Percentiles rank a stretch among this genome's conserved stretches.
phyloP scores from a whole-genome alignment of 2,329 filamentous ascomycete genomes.

The Fusarium sp. region DNA sequence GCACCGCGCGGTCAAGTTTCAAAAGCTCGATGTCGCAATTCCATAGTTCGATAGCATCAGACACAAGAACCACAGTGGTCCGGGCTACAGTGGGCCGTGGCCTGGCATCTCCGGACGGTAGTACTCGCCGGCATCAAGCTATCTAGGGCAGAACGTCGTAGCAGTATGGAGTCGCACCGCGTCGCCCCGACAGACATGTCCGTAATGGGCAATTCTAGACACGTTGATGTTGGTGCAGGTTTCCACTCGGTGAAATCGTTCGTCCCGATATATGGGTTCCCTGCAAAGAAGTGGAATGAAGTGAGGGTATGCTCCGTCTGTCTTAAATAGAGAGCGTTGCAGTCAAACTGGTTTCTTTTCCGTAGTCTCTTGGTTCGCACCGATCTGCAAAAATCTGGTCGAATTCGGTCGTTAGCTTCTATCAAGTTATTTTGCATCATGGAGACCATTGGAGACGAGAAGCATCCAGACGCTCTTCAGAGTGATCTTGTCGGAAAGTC shows the following conservation, averaged over 20 bases:
- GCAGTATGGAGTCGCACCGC: not conserved
- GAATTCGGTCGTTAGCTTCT: not conserved
- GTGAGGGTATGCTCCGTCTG: not conserved
- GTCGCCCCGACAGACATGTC: not conserved
- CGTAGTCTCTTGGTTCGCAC: not conserved
- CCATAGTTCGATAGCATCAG: slow-evolving; percentile 10
- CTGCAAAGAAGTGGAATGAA: not conserved
- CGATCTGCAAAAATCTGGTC: not conserved
- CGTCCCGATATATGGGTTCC: not conserved
- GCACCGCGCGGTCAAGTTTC: not conserved
- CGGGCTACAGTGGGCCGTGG: not conserved
- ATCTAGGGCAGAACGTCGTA: not conserved
- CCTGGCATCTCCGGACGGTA: not conserved
- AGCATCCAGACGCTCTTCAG: slow-evolving; percentile 1
- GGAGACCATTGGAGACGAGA: not conserved
- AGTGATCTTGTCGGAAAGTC: slow-evolving; percentile 10
- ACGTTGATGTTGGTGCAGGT: not conserved
- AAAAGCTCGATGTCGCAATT: slow-evolving; percentile 7
- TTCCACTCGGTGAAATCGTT: not conserved
- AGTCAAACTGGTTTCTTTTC: not conserved
- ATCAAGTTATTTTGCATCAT: not conserved
- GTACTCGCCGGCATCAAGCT: not conserved
- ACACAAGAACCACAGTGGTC: not conserved
- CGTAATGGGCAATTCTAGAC: not conserved
- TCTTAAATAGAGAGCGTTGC: slow-evolving; percentile 2